Evolutionary conservation across 2,329 filamentous ascomycete genomes (phyloP).

Genomic region (Xylaria sp.): DNA sequence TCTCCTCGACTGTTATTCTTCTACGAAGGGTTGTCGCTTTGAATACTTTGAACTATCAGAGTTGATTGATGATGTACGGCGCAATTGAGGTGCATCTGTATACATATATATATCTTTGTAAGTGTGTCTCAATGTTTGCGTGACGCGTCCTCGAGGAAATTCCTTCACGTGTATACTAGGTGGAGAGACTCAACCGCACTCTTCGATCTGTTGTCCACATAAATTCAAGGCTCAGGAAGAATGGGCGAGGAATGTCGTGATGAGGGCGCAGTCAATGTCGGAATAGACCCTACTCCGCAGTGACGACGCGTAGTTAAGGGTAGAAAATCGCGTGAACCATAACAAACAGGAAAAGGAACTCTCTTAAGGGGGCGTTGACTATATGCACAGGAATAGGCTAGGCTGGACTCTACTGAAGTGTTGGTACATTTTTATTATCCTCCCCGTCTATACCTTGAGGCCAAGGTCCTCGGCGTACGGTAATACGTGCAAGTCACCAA

Average conservation of each 20-base stretch:
- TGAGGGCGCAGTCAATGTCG: not conserved
- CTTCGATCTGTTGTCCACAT: too few relatives aligned
- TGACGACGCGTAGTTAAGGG: not conserved
- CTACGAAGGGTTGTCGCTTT: not conserved
- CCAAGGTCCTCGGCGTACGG: slow-evolving; percentile 93
- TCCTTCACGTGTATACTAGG: not conserved
- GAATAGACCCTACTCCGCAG: not conserved
- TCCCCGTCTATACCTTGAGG: slow-evolving; percentile 72
- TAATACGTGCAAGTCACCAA: slow-evolving; percentile 86
- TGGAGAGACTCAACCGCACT: too few relatives aligned
- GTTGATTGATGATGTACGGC: too few relatives aligned
- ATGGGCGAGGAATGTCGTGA: not conserved
- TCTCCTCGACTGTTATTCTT: not conserved
- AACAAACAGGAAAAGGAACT: slow-evolving; percentile 23
- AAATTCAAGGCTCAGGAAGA: not conserved
- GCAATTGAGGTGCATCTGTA: not conserved
- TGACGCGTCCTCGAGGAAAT: not conserved
- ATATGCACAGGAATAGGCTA: slow-evolving; percentile 42
- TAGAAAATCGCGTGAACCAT: not conserved
- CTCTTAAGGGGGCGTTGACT: slow-evolving; percentile 39
- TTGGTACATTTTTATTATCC: slow-evolving; percentile 39
- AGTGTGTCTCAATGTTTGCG: not conserved
- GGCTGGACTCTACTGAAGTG: slow-evolving; percentile 37
- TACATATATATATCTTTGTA: not conserved
- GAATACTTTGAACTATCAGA: too few relatives aligned